Percentiles rank a stretch among this genome's conserved stretches.
Conservation (phyloP, 2,329 filamentous ascomycete genomes). For the Nigrospora osmanthi region DNA sequence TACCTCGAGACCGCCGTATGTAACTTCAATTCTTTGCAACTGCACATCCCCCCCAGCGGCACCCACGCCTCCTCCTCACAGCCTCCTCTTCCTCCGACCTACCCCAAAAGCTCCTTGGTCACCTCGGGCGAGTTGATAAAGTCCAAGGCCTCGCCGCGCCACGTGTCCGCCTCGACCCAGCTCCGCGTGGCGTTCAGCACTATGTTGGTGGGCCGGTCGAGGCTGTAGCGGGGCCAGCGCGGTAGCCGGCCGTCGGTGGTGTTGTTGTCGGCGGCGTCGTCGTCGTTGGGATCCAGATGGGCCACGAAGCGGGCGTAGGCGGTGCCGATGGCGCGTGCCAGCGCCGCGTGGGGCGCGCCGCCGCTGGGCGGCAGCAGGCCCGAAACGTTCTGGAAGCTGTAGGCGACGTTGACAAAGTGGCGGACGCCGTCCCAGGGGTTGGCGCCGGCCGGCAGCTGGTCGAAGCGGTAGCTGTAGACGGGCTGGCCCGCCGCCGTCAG, state of each 20-base stretch:
- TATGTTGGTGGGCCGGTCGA: slow-evolving; percentile 31
- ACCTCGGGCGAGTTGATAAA: slow-evolving; percentile 31
- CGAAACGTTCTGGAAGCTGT: slow-evolving; percentile 42
- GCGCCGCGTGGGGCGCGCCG: slow-evolving; percentile 26
- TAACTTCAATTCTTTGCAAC: no score
- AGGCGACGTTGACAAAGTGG: slow-evolving; percentile 41
- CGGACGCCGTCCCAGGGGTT: slow-evolving; percentile 29
- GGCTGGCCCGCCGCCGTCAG: slow-evolving; percentile 23
- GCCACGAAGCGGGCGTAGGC: slow-evolving; percentile 36
- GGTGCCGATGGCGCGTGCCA: slow-evolving; percentile 28
- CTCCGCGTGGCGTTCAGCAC: slow-evolving; percentile 34
- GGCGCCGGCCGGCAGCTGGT: slow-evolving; percentile 35
- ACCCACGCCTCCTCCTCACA: no score
- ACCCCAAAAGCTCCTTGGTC: slow-evolving; percentile 24
- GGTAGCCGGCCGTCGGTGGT: slow-evolving; percentile 8
- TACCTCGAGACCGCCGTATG: no score
- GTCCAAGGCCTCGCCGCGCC: slow-evolving; percentile 35
- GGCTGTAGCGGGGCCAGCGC: slow-evolving; percentile 14
- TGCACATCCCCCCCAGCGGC: no score
- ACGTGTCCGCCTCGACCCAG: slow-evolving; percentile 38
- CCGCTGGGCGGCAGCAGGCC: slow-evolving; percentile 34
- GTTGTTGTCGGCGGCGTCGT: not conserved
- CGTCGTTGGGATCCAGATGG: slow-evolving; percentile 31
- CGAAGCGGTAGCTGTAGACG: slow-evolving; percentile 42
- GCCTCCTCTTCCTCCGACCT: not conserved